These are phyloP conservation scores for Rhizopus sp. DNA, from an alignment of 371 early-diverging fungal genomes.

Conservation along the genomic window DNA sequence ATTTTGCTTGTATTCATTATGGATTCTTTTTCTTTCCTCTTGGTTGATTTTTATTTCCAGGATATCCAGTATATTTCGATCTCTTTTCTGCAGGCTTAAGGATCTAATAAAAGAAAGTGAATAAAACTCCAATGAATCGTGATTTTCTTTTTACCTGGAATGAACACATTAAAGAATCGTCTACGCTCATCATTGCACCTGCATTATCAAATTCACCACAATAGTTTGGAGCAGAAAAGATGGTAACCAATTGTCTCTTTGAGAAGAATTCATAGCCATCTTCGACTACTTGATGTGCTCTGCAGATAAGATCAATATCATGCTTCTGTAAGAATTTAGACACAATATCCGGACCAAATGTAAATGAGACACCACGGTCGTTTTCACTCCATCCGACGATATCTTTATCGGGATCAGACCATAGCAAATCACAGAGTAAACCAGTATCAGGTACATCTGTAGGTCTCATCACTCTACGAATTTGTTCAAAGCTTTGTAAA, in stretches of 20 bases:
- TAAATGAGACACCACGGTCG: slow-evolving; percentile 96
- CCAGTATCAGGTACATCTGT: slow-evolving; percentile 95
- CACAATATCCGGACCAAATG: slow-evolving; percentile 91
- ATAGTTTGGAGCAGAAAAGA: slow-evolving; percentile 98
- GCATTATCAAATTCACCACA: slow-evolving; percentile 99
- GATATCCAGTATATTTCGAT: slow-evolving; percentile 26
- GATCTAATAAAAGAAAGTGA: slow-evolving; percentile 24
- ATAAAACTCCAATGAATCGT: not conserved
- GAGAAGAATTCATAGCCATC: slow-evolving; percentile 99
- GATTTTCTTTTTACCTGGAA: slow-evolving; percentile 59
- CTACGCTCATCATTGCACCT: slow-evolving; percentile 96
- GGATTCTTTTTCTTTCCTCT: slow-evolving; percentile 23
- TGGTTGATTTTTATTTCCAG: slow-evolving; percentile 13
- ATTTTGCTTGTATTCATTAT: not conserved
- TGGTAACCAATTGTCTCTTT: slow-evolving; percentile 90
- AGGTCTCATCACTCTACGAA: slow-evolving; percentile 86
- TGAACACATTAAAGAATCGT: slow-evolving; percentile 90
- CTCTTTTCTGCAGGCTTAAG: slow-evolving; percentile 40
- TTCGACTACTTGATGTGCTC: slow-evolving; percentile 99
- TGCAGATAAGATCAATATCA: slow-evolving; percentile 92
- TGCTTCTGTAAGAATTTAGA: slow-evolving; percentile 85
- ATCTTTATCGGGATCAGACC: slow-evolving; percentile 85
- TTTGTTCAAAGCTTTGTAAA: slow-evolving; percentile 91
- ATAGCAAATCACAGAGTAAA: slow-evolving; percentile 81
- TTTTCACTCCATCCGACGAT: slow-evolving; percentile 95